Base-by-base conservation (phyloP, 2,329 filamentous ascomycete species). In the Xylaria sp. region DNA sequence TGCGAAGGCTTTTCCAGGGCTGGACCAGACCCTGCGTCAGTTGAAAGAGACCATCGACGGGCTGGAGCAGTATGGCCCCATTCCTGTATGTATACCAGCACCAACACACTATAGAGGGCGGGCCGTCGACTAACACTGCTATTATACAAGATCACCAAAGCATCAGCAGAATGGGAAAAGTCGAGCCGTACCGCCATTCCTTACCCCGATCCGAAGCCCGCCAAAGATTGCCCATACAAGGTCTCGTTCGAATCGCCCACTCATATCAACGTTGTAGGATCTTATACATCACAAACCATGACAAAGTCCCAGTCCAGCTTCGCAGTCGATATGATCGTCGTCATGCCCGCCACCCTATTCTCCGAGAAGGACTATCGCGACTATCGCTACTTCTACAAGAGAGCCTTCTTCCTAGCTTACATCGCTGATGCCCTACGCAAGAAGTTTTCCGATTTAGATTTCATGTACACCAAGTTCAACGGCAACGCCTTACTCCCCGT, bases 311-410 rank as follows among this genome's bases (percentile, higher is more conserved):
- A 90, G 73, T 80, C 81, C 58, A 80, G 79, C 31, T 81, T 90
- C 31, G 84, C 87, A 17, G 85, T 97, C 68, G 95, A 98, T 79
- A 88, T 98, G 86, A 89, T 95, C 6, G 89, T 97, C 17, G 92
- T 92, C 57, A 97, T 99, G 89, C 95, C 96, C 5, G 80, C 83
- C 66, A 82, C 87, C 0, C 81, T 97, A 13, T 94, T 98, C 75
- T 93, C 97, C 77, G 93, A 97, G 53, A 98, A 98, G 81, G 96
- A 99, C 80, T 97, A 95, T 78, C 86, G 94, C 59, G 94, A 97
- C 79, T 87, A 96, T 83, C 89, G 96, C 69, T 98, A 97, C 81
- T 97, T 97, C 77, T 94, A 97, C 82, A 97, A 97, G 76, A 86
- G 94, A 71, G 92, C 96, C 13, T 98, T 95, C 80, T 98, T 97